These are phyloP conservation scores for Globisporangium abappressorium DNA, from an alignment of 352 stramenopile species.

Conservation along the genomic window DNA sequence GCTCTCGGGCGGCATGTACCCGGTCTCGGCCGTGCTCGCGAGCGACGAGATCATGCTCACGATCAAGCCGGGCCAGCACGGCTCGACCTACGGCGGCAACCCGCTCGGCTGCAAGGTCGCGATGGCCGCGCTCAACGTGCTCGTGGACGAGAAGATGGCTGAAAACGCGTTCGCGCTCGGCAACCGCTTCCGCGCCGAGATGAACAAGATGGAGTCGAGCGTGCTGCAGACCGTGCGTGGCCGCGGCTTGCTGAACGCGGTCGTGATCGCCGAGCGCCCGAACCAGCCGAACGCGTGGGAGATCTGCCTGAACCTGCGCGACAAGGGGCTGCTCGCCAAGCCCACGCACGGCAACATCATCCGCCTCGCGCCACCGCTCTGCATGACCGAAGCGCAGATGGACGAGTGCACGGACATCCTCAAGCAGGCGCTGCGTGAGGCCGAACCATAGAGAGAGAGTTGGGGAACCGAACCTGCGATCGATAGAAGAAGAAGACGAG, in stretches of 20 bases:
- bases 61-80: slow-evolving; percentile 97
- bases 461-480: background rate
- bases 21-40: slow-evolving; percentile 96
- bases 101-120: slow-evolving; percentile 96
- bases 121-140: slow-evolving; percentile 91
- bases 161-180: slow-evolving; percentile 94
- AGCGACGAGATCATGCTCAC: slow-evolving; percentile 98
- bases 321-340: slow-evolving; percentile 97
- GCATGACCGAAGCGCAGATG: slow-evolving; percentile 93
- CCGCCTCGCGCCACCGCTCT: slow-evolving; percentile 94
- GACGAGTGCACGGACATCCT: slow-evolving; percentile 90
- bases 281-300: slow-evolving; percentile 91
- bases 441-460: slow-evolving; percentile 43
- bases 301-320: slow-evolving; percentile 94
- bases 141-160: slow-evolving; percentile 95
- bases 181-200: slow-evolving; percentile 90
- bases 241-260: slow-evolving; percentile 96
- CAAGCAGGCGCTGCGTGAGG: slow-evolving; percentile 65
- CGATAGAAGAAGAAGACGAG: background rate
- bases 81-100: slow-evolving; percentile 97
- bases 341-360: slow-evolving; percentile 99
- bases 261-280: slow-evolving; percentile 94
- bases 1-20: slow-evolving; percentile 96
- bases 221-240: slow-evolving; percentile 89
- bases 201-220: slow-evolving; percentile 72